Evolutionary conservation across 1,284 basidiomycete species (phyloP), one percentile per base, ranked within the genome.

Genomic region (Leccinum pallidistipes): DNA sequence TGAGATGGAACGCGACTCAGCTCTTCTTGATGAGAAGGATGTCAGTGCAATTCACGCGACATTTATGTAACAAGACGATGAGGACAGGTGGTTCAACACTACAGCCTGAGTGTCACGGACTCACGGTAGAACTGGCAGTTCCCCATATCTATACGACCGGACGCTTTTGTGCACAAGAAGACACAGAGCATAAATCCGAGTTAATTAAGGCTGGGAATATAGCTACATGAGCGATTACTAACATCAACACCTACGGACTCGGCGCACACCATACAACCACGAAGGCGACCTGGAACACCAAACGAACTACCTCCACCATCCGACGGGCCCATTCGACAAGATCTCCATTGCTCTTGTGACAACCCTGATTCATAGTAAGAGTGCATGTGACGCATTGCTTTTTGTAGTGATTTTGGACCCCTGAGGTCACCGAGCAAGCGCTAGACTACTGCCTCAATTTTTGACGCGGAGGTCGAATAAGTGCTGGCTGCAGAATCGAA

Each of bases 381-480:
- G 10, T 3, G n/a, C 10, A 18, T 43, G 9, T 11, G 21, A n/a
- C 1, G 11, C 16, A n/a, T 18, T 18, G 7, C 36, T 40, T 40
- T 16, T 1, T 18, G n/a, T 18, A 43, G 18, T 43, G n/a, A 43
- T 10, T 10, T 18, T 43, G 10, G 4, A 10, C 16, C 9, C 38
- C 16, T 40, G 8, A 43, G n/a, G 43, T 31, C 21, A 21, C 21
- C 11, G 40, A 52, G n/a, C 10, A 40, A 18, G 5, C 5, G 29
- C 45, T 62, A 63, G 18, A 52, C 5, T 32, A 40, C 54, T 4
- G 47, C 16, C 8, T 12, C 32, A 32, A 29, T 47, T 2, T 10
- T 56, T 5, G 61, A 63, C 8, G 8, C 3, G 14, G 61, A 49
- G n/a, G 53, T 34, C 6, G 29, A 49, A 43, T 18, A 8, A 62